Base-by-base conservation (phyloP, 2,329 filamentous ascomycete species). In the Neofusicoccum kwambonambiense region DNA sequence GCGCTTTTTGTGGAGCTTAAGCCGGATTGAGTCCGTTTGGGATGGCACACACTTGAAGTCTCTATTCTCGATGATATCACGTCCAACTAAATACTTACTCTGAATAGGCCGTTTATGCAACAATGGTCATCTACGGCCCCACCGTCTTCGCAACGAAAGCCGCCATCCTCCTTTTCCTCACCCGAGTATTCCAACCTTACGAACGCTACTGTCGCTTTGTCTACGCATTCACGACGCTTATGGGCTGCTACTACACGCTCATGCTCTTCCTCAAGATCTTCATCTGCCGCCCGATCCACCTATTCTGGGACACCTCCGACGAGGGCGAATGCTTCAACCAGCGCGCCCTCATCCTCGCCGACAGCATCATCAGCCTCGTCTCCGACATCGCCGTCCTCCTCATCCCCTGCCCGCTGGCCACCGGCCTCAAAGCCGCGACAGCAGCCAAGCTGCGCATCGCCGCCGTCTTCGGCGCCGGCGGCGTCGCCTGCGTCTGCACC, bases 121-220 rank as follows among this genome's bases (percentile, higher is more conserved):
- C 76, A 5, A 78, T 77, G 12, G 70, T 77, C 17, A 65, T 78
- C 17, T 79, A 79, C 70, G 77, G 75, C n/a, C 77, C 77, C 0
- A 77, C 77, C 72, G 76, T 75, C 15, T 72, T 79, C 22, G 72
- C 75, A 54, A 72, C 74, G 45, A 79, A 79, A 65, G 65, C 76
- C 44, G 74, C 76, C 42, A 73, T 79, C 8, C 70, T 79, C 5
- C 70, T 75, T 2, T 77, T 79, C 64, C 67, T 79, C 17, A 74
- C 73, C 31, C 74, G 77, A 57, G 74, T 79, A 61, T 79, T 79
- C 71, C 56, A 68, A 13, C 77, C 77, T 1, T 77, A 74, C 66
- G 71, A 70, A 22, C 69, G 66, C 57, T 75, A 73, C 49, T 71
- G 77, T 31, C 69, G 71, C 47, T 71, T 75, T 64, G 76, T 79